These are phyloP conservation scores for Coleophoma crateriformis DNA, from an alignment of 2,329 filamentous ascomycete species.

Conservation along the genomic window DNA sequence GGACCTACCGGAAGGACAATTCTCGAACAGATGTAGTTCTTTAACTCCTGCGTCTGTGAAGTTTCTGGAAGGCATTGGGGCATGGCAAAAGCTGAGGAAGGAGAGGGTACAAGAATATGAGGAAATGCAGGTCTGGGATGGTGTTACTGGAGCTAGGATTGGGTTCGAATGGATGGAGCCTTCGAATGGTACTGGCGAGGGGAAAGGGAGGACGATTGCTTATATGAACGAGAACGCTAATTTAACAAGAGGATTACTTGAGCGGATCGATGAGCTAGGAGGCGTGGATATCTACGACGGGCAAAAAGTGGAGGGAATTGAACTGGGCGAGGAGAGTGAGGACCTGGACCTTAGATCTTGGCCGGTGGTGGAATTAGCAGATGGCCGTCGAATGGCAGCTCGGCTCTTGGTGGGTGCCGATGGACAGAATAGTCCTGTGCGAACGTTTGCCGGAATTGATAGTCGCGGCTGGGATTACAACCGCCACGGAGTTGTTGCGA, in stretches of 20 bases:
- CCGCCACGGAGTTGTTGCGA: slow-evolving; percentile 86
- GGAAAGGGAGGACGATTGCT: slow-evolving; percentile 63
- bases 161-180: slow-evolving; percentile 69
- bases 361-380: slow-evolving; percentile 74
- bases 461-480: slow-evolving; percentile 91
- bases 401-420: slow-evolving; percentile 88
- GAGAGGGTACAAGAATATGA: slow-evolving; percentile 81
- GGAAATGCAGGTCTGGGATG: slow-evolving; percentile 99
- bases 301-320: slow-evolving; percentile 74
- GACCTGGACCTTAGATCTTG: slow-evolving; percentile 76
- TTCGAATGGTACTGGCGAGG: slow-evolving; percentile 31
- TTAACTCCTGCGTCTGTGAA: slow-evolving; percentile 83
- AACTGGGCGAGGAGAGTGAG: slow-evolving; percentile 63
- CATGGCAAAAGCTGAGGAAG: slow-evolving; percentile 71
- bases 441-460: slow-evolving; percentile 80
- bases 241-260: slow-evolving; percentile 71
- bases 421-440: slow-evolving; percentile 89
- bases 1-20: slow-evolving; percentile 61
- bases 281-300: slow-evolving; percentile 68
- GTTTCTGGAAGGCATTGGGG: slow-evolving; percentile 78
- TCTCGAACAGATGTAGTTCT: slow-evolving; percentile 93
- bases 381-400: slow-evolving; percentile 62
- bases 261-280: slow-evolving; percentile 63
- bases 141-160: slow-evolving; percentile 79
- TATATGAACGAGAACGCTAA: slow-evolving; percentile 98